Percentiles rank a stretch among this genome's conserved stretches.
phyloP scores from a whole-genome alignment of 108 stramenopile genomes.

The Nitzschia inconspicua region DNA sequence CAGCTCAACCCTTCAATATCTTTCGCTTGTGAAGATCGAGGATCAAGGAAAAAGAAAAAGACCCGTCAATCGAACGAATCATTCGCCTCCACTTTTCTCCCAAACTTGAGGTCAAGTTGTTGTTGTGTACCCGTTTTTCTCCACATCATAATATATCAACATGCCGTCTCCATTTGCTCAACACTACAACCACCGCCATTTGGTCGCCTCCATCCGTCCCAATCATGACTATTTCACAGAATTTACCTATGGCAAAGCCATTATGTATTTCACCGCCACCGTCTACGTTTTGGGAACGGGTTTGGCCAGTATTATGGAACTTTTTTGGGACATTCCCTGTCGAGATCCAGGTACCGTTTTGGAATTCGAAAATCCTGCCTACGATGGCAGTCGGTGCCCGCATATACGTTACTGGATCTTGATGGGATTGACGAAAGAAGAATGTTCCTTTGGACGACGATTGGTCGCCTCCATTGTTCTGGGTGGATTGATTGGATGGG shows the following conservation, averaged over 20 bases:
- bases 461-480: slow-evolving; percentile 52
- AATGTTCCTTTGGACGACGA: slow-evolving; percentile 71
- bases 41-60: too few relatives aligned
- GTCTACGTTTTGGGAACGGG: slow-evolving; percentile 24
- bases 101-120: too few relatives aligned
- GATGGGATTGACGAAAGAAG: slow-evolving; percentile 50
- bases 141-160: too few relatives aligned
- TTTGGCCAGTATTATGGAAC: slow-evolving; percentile 1
- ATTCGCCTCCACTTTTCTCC: too few relatives aligned
- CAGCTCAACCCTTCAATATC: too few relatives aligned
- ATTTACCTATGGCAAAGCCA: slow-evolving; percentile 28
- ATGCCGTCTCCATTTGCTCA: too few relatives aligned
- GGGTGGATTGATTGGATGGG: slow-evolving; percentile 79
- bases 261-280: slow-evolving; percentile 28
- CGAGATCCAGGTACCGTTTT: not conserved
- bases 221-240: slow-evolving; percentile 41
- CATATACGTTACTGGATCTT: slow-evolving; percentile 35
- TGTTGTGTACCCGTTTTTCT: too few relatives aligned
- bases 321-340: slow-evolving; percentile 13
- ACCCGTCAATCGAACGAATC: too few relatives aligned
- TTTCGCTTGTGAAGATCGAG: too few relatives aligned
- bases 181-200: too few relatives aligned
- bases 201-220: too few relatives aligned
- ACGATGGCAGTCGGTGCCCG: slow-evolving; percentile 46
- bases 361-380: slow-evolving; percentile 52